Evolutionary conservation across 371 early-diverging fungal genomes (phyloP).

Genomic region (Syncephalastrum contaminatum): DNA sequence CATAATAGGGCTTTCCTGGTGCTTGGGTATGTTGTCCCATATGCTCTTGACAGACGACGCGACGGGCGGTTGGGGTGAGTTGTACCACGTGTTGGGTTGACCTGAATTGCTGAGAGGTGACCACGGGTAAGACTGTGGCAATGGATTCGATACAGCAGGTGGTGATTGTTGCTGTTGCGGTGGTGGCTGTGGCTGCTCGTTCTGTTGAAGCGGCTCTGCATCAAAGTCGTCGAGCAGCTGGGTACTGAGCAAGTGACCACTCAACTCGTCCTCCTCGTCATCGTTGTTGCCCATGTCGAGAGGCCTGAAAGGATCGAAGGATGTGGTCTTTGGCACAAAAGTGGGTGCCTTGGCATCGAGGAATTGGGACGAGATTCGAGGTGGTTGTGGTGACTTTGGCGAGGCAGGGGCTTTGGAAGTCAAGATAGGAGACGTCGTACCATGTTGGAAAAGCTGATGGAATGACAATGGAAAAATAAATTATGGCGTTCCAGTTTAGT

Average conservation of each 20-base stretch:
- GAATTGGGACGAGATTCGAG: constrained; percentile 7
- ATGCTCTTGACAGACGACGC: constrained; percentile 8
- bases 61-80: background rate
- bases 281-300: constrained; percentile 1
- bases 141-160: background rate
- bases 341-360: constrained; percentile 6
- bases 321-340: constrained; percentile 7
- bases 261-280: constrained; percentile 15
- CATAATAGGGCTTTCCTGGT: background rate
- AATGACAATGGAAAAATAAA: background rate
- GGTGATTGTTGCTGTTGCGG: constrained; percentile 1
- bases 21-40: constrained; percentile 7
- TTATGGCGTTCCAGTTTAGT: background rate
- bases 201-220: background rate
- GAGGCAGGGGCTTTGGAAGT: constrained; percentile 11
- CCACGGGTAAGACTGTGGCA: constrained; percentile 3
- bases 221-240: constrained; percentile 22
- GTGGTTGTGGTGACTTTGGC: constrained; percentile 6
- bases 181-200: background rate
- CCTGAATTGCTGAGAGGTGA: background rate
- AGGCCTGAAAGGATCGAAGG: constrained; percentile 15
- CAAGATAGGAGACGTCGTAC: constrained; percentile 10
- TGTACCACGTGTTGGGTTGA: constrained; percentile 4
- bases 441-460: no score
- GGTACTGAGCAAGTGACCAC: constrained; percentile 12